A percentile compares a stretch with the other conserved stretches of the same genome.
These are phyloP conservation scores for Hypoxylon sp. DNA, from an alignment of 2,329 filamentous ascomycete species.

Conservation along the genomic window DNA sequence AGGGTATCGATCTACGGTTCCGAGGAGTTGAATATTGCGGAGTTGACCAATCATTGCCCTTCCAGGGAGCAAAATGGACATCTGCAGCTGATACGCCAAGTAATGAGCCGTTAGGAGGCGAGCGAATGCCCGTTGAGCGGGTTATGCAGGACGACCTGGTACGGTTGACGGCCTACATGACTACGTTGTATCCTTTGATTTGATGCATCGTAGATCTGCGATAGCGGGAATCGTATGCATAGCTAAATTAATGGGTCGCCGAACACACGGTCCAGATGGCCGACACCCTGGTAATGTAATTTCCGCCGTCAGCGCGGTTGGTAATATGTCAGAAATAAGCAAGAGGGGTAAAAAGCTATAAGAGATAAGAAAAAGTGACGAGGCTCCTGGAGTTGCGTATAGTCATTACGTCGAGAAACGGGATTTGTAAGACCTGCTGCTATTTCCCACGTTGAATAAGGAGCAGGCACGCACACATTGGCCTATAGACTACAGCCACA, in stretches of 20 bases:
- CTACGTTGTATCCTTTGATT: slow-evolving; percentile 32
- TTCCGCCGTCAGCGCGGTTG: slow-evolving; percentile 18
- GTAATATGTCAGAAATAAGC: slow-evolving; percentile 18
- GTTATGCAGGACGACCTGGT: slow-evolving; percentile 5
- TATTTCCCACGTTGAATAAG: slow-evolving; percentile 11
- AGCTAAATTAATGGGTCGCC: slow-evolving; percentile 29
- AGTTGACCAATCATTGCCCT: slow-evolving; percentile 25
- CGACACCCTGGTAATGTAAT: slow-evolving; percentile 36
- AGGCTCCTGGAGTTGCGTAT: neutral
- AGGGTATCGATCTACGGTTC: slow-evolving; percentile 35
- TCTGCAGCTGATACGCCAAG: slow-evolving; percentile 38
- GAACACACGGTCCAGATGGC: slow-evolving; percentile 21
- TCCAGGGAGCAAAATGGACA: slow-evolving; percentile 18
- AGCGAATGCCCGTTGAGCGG: slow-evolving; percentile 23
- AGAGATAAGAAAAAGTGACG: slow-evolving; percentile 16
- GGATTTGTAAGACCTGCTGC: neutral
- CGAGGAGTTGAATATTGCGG: slow-evolving; percentile 22
- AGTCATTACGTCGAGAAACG: neutral
- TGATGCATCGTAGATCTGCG: slow-evolving; percentile 28
- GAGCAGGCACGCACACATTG: neutral
- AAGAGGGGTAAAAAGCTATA: slow-evolving; percentile 2
- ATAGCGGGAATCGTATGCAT: slow-evolving; percentile 24
- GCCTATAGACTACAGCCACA: slow-evolving; percentile 19
- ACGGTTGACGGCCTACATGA: slow-evolving; percentile 24
- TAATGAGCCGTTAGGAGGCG: slow-evolving; percentile 16